These are phyloP conservation scores for Russula compacta DNA, from an alignment of 768 basidiomycete species.

Conservation along the genomic window DNA sequence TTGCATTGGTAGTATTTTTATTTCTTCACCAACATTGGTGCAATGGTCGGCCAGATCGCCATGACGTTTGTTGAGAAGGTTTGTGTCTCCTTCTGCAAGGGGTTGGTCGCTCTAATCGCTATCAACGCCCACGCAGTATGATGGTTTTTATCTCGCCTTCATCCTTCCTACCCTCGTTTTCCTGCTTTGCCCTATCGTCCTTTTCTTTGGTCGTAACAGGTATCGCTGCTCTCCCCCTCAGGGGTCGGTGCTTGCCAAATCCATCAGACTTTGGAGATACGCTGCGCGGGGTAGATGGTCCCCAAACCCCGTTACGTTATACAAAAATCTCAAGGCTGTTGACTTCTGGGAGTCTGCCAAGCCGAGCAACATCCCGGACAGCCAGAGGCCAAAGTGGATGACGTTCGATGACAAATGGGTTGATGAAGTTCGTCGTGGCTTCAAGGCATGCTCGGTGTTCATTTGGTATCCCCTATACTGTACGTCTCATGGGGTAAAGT, in stretches of 20 bases:
- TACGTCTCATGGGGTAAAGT: conserved; percentile 24
- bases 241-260: conserved; percentile 32
- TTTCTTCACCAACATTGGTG: conserved; percentile 20
- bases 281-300: conserved; percentile 28
- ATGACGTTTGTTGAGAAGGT: conserved; percentile 21
- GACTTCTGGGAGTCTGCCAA: conserved; percentile 71
- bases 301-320: conserved; percentile 32
- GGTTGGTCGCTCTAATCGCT: not conserved
- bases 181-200: conserved; percentile 31
- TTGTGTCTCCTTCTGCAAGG: not conserved
- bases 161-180: conserved; percentile 33
- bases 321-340: conserved; percentile 40
- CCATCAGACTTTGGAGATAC: conserved; percentile 26
- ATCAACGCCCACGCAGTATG: conserved; percentile 22
- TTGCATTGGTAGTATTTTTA: conserved; percentile 19
- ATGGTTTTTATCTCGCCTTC: conserved; percentile 35
- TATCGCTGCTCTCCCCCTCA: conserved; percentile 32
- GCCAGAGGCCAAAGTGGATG: conserved; percentile 54
- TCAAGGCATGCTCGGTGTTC: conserved; percentile 63
- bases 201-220: conserved; percentile 29
- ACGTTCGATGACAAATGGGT: conserved; percentile 72
- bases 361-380: conserved; percentile 43
- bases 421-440: conserved; percentile 61
- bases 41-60: conserved; percentile 18
- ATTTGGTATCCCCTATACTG: conserved; percentile 61